A percentile compares a stretch with the other conserved stretches of the same genome.
Conservation (phyloP, 306 rosid species). For the Mucuna pruriens region DNA sequence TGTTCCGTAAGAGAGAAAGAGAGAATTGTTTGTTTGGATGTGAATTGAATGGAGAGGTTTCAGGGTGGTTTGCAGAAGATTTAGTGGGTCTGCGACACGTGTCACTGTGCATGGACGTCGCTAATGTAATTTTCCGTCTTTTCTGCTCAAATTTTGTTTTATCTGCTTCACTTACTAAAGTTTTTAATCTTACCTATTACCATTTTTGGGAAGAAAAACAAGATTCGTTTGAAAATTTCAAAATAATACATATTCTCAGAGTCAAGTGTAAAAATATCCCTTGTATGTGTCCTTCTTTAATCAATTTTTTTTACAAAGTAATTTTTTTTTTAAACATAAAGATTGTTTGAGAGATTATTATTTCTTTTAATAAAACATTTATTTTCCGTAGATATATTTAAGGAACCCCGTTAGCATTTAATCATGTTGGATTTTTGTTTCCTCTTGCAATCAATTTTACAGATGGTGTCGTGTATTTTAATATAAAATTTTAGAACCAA, state of each 20-base stretch:
- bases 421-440: no score
- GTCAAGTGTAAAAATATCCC: not conserved
- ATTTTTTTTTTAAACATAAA: no score
- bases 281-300: not conserved
- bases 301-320: not conserved
- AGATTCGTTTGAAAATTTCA: not conserved
- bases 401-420: no score
- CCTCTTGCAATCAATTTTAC: not conserved
- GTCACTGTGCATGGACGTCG: slow-evolving; percentile 36
- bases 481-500: not conserved
- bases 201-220: not conserved
- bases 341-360: no score
- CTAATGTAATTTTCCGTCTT: not conserved
- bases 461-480: not conserved
- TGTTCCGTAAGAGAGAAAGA: not conserved
- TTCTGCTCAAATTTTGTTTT: not conserved
- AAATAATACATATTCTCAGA: not conserved
- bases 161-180: not conserved
- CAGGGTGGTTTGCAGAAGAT: not conserved
- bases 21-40: not conserved
- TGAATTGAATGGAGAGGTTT: not conserved
- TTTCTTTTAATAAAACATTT: no score
- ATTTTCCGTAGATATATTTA: no score
- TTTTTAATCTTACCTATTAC: not conserved
- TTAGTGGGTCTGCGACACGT: slow-evolving; percentile 32